A percentile compares a stretch with the other conserved stretches of the same genome.
Evolutionary conservation across 257 asterid species (phyloP).

Genomic region (Solanum piurae): DNA sequence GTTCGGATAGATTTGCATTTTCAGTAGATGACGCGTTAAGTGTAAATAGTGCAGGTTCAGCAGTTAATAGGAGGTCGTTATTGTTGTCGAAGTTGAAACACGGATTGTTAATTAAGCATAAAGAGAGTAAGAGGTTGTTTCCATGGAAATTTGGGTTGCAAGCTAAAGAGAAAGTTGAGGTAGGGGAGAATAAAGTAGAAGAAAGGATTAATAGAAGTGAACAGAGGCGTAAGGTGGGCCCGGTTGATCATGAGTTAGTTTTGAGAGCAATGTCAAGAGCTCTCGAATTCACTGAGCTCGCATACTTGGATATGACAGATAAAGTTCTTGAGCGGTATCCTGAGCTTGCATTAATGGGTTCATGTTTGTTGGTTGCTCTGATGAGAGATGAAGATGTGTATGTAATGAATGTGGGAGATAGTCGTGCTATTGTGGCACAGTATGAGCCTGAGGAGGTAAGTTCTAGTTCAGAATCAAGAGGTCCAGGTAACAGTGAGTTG

Average conservation of each 20-base stretch:
- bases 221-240: conserved; percentile 13
- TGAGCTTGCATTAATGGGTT: conserved; percentile 18
- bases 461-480: not conserved
- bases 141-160: conserved; percentile 16
- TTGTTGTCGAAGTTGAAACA: conserved; percentile 16
- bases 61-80: conserved; percentile 13
- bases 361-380: conserved; percentile 15
- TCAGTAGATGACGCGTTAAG: conserved; percentile 23
- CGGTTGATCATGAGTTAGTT: conserved; percentile 15
- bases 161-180: conserved; percentile 8
- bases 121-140: conserved; percentile 4
- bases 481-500: not conserved
- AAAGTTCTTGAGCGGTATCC: conserved; percentile 16
- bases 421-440: conserved; percentile 20
- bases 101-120: conserved; percentile 14
- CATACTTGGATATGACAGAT: conserved; percentile 16
- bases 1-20: conserved; percentile 23
- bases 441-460: conserved; percentile 1
- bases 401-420: conserved; percentile 20
- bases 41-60: conserved; percentile 13
- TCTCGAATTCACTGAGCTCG: conserved; percentile 10
- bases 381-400: conserved; percentile 18
- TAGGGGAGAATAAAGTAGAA: conserved; percentile 5
- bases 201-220: conserved; percentile 2
- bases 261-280: conserved; percentile 20